phyloP scores from a whole-genome alignment of 2,329 filamentous ascomycete species.

The Hypoxylon sp. region DNA sequence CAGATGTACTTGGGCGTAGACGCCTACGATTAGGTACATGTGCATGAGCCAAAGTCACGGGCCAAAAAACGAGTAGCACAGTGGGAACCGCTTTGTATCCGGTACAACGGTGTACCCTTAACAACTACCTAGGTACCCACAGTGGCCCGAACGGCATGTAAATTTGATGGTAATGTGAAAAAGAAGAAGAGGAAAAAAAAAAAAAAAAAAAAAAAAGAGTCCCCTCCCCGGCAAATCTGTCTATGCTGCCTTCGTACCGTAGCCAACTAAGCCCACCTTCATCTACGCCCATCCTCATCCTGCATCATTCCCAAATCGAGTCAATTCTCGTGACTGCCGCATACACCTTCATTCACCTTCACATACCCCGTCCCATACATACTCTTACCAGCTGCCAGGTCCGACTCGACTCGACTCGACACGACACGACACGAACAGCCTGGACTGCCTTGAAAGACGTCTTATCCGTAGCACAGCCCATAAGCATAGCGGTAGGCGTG shows the following conservation, averaged over 20 bases:
- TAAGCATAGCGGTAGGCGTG: too few species aligned
- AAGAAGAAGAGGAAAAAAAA: too few species aligned
- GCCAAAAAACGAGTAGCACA: too few species aligned
- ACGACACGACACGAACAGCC: background rate
- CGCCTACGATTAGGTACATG: background rate
- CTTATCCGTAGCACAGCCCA: background rate
- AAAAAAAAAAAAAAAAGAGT: too few species aligned
- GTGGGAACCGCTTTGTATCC: too few species aligned
- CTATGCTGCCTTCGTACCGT: too few species aligned
- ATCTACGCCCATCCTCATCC: constrained; percentile 12
- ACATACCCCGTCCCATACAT: background rate
- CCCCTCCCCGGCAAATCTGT: constrained; percentile 33
- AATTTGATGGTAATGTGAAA: constrained; percentile 11
- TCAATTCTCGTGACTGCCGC: constrained; percentile 14
- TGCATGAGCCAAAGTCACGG: background rate
- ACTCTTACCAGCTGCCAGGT: background rate
- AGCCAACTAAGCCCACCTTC: too few species aligned
- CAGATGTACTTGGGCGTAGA: too few species aligned
- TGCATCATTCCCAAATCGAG: constrained; percentile 25
- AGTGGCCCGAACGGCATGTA: background rate
- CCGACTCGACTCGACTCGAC: too few species aligned
- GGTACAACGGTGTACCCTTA: background rate
- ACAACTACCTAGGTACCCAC: background rate
- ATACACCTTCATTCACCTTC: too few species aligned
- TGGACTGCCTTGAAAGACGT: background rate